Conservation (phyloP, 257 asterid species). For the Penstemon newberryi region DNA sequence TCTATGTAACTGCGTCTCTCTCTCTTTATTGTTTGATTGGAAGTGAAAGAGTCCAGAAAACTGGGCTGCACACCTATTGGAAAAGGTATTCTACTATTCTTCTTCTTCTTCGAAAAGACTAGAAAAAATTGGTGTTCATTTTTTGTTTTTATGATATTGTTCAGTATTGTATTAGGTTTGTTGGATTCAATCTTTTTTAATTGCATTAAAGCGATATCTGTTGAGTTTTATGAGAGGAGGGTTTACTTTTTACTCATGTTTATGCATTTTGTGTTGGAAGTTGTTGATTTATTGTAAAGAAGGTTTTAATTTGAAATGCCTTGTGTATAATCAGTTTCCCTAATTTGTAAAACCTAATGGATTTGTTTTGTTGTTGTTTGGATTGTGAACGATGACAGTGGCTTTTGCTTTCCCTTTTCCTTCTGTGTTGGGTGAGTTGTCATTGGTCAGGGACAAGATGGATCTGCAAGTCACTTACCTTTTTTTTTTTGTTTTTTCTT, state of each 20-base stretch:
- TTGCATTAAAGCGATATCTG: background rate
- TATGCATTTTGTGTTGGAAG: too few relatives aligned
- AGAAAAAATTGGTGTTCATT: background rate
- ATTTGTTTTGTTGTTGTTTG: background rate
- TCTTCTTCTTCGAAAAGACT: background rate
- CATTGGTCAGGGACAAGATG: conserved; percentile 46
- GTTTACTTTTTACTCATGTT: too few relatives aligned
- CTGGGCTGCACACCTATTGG: background rate
- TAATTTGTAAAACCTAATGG: too few relatives aligned
- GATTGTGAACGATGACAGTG: conserved; percentile 33
- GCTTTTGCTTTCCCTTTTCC: conserved; percentile 29
- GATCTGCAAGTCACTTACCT: conserved; percentile 48
- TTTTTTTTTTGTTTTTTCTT: conserved; percentile 34
- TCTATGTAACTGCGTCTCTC: conserved; percentile 25
- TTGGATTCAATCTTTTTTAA: background rate
- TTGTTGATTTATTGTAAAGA: background rate
- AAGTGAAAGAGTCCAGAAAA: conserved; percentile 19
- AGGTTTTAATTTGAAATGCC: too few relatives aligned
- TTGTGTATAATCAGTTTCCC: conserved; percentile 9
- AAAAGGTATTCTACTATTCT: conserved; percentile 32
- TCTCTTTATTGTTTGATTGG: conserved; percentile 14
- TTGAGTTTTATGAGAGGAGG: background rate
- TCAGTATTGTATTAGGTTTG: background rate
- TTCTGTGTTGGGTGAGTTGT: conserved; percentile 41
- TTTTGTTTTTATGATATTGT: background rate